Conservation (phyloP, 345 rosid genomes). For the Eucalyptus albens region DNA sequence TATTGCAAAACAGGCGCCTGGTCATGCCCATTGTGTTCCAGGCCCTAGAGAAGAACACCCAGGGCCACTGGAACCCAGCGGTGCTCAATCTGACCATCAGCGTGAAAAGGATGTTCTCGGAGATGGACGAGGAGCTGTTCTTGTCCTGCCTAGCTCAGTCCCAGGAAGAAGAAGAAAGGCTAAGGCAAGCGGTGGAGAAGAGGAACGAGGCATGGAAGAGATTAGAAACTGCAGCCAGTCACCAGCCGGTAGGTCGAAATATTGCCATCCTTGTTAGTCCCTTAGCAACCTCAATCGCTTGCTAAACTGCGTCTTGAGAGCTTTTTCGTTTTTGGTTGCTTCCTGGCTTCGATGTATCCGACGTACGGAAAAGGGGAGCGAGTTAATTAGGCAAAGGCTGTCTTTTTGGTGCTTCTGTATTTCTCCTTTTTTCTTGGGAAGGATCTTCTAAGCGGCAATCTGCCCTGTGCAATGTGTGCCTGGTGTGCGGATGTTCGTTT, state of each 20-base stretch:
- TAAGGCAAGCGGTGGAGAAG: slow-evolving; percentile 25
- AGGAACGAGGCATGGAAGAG: slow-evolving; percentile 55
- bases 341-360: neutral
- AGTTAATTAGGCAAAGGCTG: neutral
- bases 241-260: slow-evolving; percentile 49
- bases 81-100: slow-evolving; percentile 63
- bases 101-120: slow-evolving; percentile 61
- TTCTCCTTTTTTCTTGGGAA: neutral
- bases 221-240: slow-evolving; percentile 58
- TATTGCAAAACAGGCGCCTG: slow-evolving; percentile 53
- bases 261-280: slow-evolving; percentile 39
- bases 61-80: slow-evolving; percentile 73
- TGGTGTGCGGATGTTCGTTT: neutral
- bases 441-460: neutral
- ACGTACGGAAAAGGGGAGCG: neutral
- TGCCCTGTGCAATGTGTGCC: neutral
- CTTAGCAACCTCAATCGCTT: neutral
- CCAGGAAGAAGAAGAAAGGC: slow-evolving; percentile 48
- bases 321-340: neutral
- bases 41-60: slow-evolving; percentile 62
- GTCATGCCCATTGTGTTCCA: slow-evolving; percentile 60
- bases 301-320: neutral
- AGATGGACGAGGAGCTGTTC: slow-evolving; percentile 69
- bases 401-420: neutral
- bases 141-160: slow-evolving; percentile 46